Conservation (phyloP, 2,329 filamentous ascomycete genomes). For the Beauveria medogensis region DNA sequence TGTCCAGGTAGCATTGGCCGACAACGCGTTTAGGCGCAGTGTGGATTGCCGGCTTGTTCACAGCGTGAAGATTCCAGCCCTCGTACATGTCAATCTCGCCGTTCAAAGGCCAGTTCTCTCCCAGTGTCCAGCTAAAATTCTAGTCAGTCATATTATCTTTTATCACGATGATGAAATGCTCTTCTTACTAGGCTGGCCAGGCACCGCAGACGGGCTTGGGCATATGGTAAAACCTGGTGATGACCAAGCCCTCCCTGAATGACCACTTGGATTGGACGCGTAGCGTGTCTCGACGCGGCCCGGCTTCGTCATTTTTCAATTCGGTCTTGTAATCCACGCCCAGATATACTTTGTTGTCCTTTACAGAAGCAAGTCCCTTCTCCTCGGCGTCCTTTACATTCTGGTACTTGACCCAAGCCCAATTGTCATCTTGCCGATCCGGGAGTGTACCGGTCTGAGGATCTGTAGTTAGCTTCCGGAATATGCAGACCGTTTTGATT, state of each 20-base stretch:
- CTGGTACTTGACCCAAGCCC: slow-evolving; percentile 35
- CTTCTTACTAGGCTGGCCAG: slow-evolving; percentile 55
- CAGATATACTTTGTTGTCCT: slow-evolving; percentile 24
- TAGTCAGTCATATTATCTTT: not conserved
- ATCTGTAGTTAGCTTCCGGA: not conserved
- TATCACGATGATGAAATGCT: not conserved
- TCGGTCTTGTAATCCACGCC: slow-evolving; percentile 21
- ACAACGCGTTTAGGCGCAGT: too few relatives aligned
- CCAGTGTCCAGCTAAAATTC: slow-evolving; percentile 32
- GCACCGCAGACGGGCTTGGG: slow-evolving; percentile 54
- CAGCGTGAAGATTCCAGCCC: slow-evolving; percentile 45
- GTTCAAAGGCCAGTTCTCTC: slow-evolving; percentile 40
- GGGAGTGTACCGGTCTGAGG: too few relatives aligned
- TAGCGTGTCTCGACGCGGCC: slow-evolving; percentile 35
- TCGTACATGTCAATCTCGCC: slow-evolving; percentile 57
- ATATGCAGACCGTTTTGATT: too few relatives aligned
- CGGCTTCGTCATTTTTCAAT: fast-evolving
- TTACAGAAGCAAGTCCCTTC: slow-evolving; percentile 22
- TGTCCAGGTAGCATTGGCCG: slow-evolving; percentile 23
- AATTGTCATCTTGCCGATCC: too few relatives aligned
- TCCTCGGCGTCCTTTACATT: slow-evolving; percentile 20
- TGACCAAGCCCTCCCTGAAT: slow-evolving; percentile 56
- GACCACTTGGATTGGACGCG: slow-evolving; percentile 50
- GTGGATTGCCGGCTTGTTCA: slow-evolving; percentile 41
- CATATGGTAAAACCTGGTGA: slow-evolving; percentile 59